phyloP scores from a whole-genome alignment of 2,329 filamentous ascomycete genomes.

The Sclerotinia sclerotiorum region DNA sequence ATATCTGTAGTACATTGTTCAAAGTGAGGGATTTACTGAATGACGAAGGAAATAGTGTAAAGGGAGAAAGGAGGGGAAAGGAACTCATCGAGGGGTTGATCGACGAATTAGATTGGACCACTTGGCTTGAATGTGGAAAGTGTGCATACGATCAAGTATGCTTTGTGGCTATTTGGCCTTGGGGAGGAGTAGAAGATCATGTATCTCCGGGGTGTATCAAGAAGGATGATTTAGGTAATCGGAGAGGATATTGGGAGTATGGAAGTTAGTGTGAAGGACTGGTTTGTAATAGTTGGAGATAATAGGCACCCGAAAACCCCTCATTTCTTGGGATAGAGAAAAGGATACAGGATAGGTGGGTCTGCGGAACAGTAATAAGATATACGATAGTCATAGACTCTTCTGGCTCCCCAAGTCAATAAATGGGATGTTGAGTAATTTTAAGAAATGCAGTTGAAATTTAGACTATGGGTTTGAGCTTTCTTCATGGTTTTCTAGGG shows the following conservation, averaged over 20 bases:
- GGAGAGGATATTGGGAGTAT: slow-evolving; percentile 19
- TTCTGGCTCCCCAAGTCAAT: too few relatives aligned
- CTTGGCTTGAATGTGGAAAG: slow-evolving; percentile 55
- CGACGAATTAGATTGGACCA: slow-evolving; percentile 48
- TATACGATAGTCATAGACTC: too few relatives aligned
- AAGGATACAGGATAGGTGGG: not conserved
- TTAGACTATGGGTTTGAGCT: too few relatives aligned
- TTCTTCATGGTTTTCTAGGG: too few relatives aligned
- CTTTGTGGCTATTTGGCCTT: slow-evolving; percentile 63
- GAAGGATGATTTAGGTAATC: not conserved
- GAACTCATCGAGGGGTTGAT: slow-evolving; percentile 17
- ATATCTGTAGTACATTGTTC: slow-evolving; percentile 45
- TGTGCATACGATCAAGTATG: slow-evolving; percentile 57
- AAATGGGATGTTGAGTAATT: too few relatives aligned
- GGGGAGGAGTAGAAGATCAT: slow-evolving; percentile 55
- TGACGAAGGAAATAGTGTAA: not conserved
- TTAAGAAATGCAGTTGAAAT: too few relatives aligned
- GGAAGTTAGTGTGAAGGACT: not conserved
- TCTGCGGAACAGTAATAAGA: not conserved
- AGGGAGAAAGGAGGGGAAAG: not conserved
- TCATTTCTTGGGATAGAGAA: not conserved
- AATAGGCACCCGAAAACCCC: not conserved
- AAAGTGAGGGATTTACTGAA: slow-evolving; percentile 29
- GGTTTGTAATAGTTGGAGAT: not conserved
- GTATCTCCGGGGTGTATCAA: slow-evolving; percentile 48